Base-by-base conservation (phyloP, 2,329 filamentous ascomycete species). In the Escovopsis sp. region DNA sequence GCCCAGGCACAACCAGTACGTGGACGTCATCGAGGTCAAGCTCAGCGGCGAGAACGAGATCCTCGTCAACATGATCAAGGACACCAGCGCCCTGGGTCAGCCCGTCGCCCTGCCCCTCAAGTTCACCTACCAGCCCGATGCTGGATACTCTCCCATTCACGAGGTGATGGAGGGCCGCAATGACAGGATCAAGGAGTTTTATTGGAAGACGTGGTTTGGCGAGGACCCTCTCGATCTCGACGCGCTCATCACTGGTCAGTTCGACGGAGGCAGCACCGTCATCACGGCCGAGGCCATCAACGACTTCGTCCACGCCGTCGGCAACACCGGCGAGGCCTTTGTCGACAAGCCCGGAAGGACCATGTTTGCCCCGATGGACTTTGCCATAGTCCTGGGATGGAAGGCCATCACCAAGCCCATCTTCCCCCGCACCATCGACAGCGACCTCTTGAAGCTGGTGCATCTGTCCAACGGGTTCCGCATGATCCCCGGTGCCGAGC, bases 331-430 rank as follows among this genome's bases (percentile, higher is more conserved):
- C 33, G 91, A 98, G 61, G 88, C 91, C 7, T 98, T 98, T 53
- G 89, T 98, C 42, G 89, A 96, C 56, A 78, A 89, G 39, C 89
- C 88, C 37, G 89, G 87, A 51, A 96, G 96, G 69, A 80, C 85
- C 48, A 85, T 95, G 49, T 89, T 82, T 53, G 91, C 91, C 7
- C 91, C 93, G 30, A 98, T 98, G 91, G 91, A 98, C 64, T 98
- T 94, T 56, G 88, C 88, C 51, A 94, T 95, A 51, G 88, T 95
- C n/a, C 83, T 93, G 40, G 88, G 88, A 48, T 95, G 88, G 88
- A 96, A 98, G 68, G 91, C 91, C 36, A 98, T 98, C 57, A 98
- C 88, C 10, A 96, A 96, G 73, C 91, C 91, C 12, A 98, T 98
- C 63, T 98, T 98, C 74, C 91, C 91, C 50, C 81, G 87, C 52